A percentile compares a stretch with the other conserved stretches of the same genome.
Evolutionary conservation across 2,329 filamentous ascomycete genomes (phyloP).

Genomic region (Boeremia lycopersici): DNA sequence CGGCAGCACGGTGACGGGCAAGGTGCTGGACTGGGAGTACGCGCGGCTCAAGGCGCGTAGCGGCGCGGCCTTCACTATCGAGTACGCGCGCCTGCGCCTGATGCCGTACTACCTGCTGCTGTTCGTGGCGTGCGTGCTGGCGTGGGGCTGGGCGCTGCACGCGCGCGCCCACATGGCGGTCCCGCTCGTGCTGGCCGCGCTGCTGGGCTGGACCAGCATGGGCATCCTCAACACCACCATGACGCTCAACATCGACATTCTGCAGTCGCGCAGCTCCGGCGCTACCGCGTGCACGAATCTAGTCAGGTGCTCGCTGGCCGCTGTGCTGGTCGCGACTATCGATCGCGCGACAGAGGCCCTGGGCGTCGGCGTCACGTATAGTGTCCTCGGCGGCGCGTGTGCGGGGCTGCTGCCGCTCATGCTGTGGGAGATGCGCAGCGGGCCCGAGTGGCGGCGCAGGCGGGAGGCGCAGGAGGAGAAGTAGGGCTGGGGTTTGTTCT

Average conservation of each 20-base stretch:
- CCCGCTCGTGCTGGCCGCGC: conserved; percentile 27
- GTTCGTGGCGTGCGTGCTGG: conserved; percentile 34
- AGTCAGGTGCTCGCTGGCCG: conserved; percentile 33
- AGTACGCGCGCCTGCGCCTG: conserved; percentile 35
- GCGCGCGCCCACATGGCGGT: conserved; percentile 30
- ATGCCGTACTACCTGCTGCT: conserved; percentile 35
- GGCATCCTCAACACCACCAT: conserved; percentile 39
- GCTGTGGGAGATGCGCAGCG: conserved; percentile 36
- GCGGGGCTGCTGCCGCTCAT: conserved; percentile 34
- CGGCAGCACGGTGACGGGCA: conserved; percentile 59
- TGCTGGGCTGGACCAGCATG: conserved; percentile 37
- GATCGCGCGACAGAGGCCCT: conserved; percentile 29
- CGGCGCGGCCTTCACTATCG: conserved; percentile 33
- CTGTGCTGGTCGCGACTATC: conserved; percentile 32
- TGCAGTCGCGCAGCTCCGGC: conserved; percentile 32
- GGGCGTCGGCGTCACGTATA: conserved; percentile 38
- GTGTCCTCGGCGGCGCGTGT: conserved; percentile 32
- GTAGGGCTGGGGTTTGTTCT: conserved; percentile 1
- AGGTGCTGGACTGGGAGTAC: conserved; percentile 60
- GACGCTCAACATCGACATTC: conserved; percentile 39
- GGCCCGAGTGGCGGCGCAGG: conserved; percentile 30
- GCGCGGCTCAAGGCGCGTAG: conserved; percentile 39
- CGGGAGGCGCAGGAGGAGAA: conserved; percentile 26
- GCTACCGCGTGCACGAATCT: conserved; percentile 38
- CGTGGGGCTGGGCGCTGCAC: conserved; percentile 36